Evolutionary conservation across 345 rosid genomes (phyloP).

Genomic region (Populus simonii): DNA sequence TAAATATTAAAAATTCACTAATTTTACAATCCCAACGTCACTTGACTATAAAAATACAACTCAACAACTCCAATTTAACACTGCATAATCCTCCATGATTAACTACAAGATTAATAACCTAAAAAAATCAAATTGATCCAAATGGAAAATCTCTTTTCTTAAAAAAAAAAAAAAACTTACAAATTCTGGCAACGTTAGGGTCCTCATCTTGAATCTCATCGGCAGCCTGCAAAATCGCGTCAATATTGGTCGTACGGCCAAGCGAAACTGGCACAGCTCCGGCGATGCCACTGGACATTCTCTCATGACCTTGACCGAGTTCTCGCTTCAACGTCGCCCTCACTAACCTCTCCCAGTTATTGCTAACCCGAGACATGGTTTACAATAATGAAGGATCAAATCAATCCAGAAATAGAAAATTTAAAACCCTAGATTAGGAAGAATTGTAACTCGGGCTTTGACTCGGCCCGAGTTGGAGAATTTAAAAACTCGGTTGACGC

Average conservation of each 20-base stretch:
- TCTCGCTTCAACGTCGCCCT: slow-evolving; percentile 83
- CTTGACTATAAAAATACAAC: too few species aligned
- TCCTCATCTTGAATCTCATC: slow-evolving; percentile 89
- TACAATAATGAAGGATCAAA: background rate
- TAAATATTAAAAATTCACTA: too few species aligned
- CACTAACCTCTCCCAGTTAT: slow-evolving; percentile 84
- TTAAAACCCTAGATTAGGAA: slow-evolving; percentile 3
- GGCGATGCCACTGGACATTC: slow-evolving; percentile 66
- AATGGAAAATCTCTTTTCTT: background rate
- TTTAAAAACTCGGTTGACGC: background rate
- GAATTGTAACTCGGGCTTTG: background rate
- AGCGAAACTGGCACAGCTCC: slow-evolving; percentile 88
- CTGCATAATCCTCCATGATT: too few species aligned
- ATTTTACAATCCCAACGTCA: too few species aligned
- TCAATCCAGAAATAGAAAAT: background rate
- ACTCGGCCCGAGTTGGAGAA: slow-evolving; percentile 4
- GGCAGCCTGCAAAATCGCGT: slow-evolving; percentile 85
- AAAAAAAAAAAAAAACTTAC: slow-evolving; percentile 36
- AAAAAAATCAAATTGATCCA: too few species aligned
- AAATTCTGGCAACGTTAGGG: slow-evolving; percentile 73
- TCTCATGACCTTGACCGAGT: slow-evolving; percentile 59
- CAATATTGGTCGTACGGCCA: slow-evolving; percentile 78
- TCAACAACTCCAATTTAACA: too few species aligned
- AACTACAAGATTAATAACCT: too few species aligned
- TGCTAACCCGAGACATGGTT: slow-evolving; percentile 62